Evolutionary conservation across 352 stramenopile genomes (phyloP), one percentile per base, ranked within the genome.

Genomic region (Globisporangium nagaii): DNA sequence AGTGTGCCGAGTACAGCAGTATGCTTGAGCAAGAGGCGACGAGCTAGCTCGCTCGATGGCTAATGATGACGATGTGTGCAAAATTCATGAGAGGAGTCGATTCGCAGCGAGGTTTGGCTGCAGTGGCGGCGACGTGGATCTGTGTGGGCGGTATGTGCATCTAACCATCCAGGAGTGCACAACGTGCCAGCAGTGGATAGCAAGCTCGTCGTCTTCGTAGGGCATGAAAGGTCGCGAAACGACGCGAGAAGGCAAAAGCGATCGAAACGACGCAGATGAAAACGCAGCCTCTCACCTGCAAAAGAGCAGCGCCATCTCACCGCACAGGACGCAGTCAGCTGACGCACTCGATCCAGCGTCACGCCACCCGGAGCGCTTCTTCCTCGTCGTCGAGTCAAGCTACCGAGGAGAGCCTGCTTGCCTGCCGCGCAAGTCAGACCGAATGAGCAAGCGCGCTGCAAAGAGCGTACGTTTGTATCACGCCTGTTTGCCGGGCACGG

Each of bases 391-490:
- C n/a, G n/a, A n/a, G n/a, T 43, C 3, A 30, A 40, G 27, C n/a
- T 12, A 42, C 20, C 15, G 12, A 4, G 11, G 37, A 25, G 39
- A 51, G 6, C 19, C 53, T 35, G 22, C 24, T n/a, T 19, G n/a
- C 11, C n/a, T 17, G 37, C n/a, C 17, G 19, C 17, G 32, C 27
- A 50, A 11, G 20, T 15, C 11, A 22, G 44, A 28, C 25, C 27
- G 25, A 34, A 84, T 86, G 76, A 83, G 69, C 53, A 87, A 81
- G 50, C 71, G 69, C 36, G 53, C 53, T 10, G 40, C 65, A 15
- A 86, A 80, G 58, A 72, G 68, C 49, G 75, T 86, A 66, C 41
- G 70, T 53, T 8, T 30, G 2, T 9, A 17, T 32, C 32, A 19
- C 35, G 42, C 35, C 10, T 30, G 13, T 19, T 36, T n/a, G n/a